Evolutionary conservation across 345 rosid species (phyloP).

Genomic region (Brassica napus): DNA sequence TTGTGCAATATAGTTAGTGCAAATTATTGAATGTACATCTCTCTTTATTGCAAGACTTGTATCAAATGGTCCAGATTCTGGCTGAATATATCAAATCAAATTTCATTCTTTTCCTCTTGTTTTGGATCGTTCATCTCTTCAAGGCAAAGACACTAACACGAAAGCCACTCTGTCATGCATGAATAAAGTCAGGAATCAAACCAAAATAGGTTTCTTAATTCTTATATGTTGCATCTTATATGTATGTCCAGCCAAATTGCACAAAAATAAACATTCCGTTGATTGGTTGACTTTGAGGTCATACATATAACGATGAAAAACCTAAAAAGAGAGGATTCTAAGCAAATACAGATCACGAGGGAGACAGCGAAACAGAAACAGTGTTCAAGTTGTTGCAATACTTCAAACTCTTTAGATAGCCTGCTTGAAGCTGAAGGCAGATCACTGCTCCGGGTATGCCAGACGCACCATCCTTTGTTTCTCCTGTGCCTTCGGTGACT

Average conservation of each 20-base stretch:
- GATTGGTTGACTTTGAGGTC: slow-evolving; percentile 2
- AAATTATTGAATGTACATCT: slow-evolving; percentile 15
- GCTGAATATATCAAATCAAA: slow-evolving; percentile 8
- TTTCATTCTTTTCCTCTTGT: not conserved
- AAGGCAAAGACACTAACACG: not conserved
- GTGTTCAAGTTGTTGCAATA: slow-evolving; percentile 56
- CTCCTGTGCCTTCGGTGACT: slow-evolving; percentile 29
- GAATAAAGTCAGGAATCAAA: not conserved
- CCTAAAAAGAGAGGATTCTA: not conserved
- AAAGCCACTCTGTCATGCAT: not conserved
- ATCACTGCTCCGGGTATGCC: slow-evolving; percentile 53
- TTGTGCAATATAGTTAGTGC: slow-evolving; percentile 21
- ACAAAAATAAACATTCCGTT: not conserved
- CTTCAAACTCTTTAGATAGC: slow-evolving; percentile 71
- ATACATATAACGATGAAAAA: slow-evolving; percentile 18
- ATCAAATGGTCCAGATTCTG: slow-evolving; percentile 20
- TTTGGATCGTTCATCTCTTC: not conserved
- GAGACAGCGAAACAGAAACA: slow-evolving; percentile 60
- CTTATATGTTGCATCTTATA: no score
- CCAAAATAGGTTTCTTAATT: not conserved
- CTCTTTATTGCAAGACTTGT: slow-evolving; percentile 13
- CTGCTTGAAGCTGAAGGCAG: slow-evolving; percentile 54
- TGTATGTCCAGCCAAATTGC: slow-evolving; percentile 7
- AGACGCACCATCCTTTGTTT: slow-evolving; percentile 32
- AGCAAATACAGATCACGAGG: slow-evolving; percentile 45